Base-by-base conservation (phyloP, 345 rosid species). In the Carallia brachiata region DNA sequence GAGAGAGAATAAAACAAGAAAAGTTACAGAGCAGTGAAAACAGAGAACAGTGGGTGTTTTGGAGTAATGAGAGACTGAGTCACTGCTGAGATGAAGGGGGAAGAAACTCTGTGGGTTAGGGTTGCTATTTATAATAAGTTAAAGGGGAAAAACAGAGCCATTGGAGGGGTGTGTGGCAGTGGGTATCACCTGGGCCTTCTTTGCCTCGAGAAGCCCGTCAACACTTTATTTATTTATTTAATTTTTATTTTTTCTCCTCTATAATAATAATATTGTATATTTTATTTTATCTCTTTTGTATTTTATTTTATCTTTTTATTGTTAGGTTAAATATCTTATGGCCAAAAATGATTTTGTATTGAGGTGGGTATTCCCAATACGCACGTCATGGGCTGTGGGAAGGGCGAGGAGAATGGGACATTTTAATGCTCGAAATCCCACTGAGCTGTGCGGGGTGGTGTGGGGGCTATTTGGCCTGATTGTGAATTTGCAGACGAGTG, bases 141-240 rank as follows among this genome's bases (percentile, higher is more conserved):
- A 23, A 66, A 19, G 3, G 36, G 32, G 23, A 19, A 36, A 6
- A 27, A 57, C 31, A 62, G n/a, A 28, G 16, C 73, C 78, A 79
- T 32, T 23, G 23, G 23, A 23, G 23, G 81, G 80, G 80, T 78
- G 84, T 78, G 84, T 83, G 86, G 88, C 86, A 86, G 87, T 79
- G 86, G 78, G 82, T 70, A 81, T 76, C 78, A 71, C 85, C 82
- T 78, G 88, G 89, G 84, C 84, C 85, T 75, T 65, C 70, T 70
- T 68, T 65, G 86, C 78, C 80, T 80, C 79, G 78, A 60, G 37
- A 80, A 82, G 77, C 90, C 86, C 89, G 84, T 83, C 78, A 73
- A 12, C 2, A 40, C 13, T 40, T 10, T 10, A 13, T 40, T 2
- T 9, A 40, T 40, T 8, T 37, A 37, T 40, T 8, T 40, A 40